Evolutionary conservation across 139 green algal species (phyloP), one percentile per base, ranked within the genome.

Genomic region (Chlamydomonas sp.): DNA sequence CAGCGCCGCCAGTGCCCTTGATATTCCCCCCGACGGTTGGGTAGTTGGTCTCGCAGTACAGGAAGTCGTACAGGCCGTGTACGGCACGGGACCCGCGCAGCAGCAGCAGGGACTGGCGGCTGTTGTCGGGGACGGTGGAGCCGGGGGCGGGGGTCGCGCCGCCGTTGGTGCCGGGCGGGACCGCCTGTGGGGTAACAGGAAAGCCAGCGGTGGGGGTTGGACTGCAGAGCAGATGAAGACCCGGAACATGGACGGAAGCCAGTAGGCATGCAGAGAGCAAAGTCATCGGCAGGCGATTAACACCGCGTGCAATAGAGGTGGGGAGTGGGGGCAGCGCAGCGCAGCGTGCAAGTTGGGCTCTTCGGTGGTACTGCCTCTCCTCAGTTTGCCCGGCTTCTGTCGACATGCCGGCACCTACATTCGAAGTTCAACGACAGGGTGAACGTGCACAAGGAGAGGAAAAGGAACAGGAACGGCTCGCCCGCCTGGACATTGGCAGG

Each of bases 61-160:
- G 78, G 49, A 90, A 94, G 69, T 97, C 92, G 72, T 94, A 95
- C 14, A 96, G 88, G 17, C 90, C 92, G 64, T 95, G 92, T 66
- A 96, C 94, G 4, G 90, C 84, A 3, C 85, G 8, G 1, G 82
- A 69, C 0, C 93, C 93, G 3, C 93, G 77, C 82, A 96, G 92
- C 58, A 90, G 80, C 80, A 96, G 90, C 90, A 96, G 63, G 18
- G 90, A 95, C 71, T 89, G 63, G 3, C 88, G 80, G n/a, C 71
- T 93, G 88, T 88, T 86, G 83, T 95, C 89, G 8, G 60, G 2
- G 5, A 85, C 79, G n/a, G 77, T 68, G 15, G 63, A 78, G 5
- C 78, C 61, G 49, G 57, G 61, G 1, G 80, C 16, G 4, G 15
- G 78, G n/a, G n/a, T 17, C 5, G 8, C 49, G 17, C 8, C 4